Evolutionary conservation across 2,329 filamentous ascomycete genomes (phyloP).

Genomic region (Elsinoe fawcettii): DNA sequence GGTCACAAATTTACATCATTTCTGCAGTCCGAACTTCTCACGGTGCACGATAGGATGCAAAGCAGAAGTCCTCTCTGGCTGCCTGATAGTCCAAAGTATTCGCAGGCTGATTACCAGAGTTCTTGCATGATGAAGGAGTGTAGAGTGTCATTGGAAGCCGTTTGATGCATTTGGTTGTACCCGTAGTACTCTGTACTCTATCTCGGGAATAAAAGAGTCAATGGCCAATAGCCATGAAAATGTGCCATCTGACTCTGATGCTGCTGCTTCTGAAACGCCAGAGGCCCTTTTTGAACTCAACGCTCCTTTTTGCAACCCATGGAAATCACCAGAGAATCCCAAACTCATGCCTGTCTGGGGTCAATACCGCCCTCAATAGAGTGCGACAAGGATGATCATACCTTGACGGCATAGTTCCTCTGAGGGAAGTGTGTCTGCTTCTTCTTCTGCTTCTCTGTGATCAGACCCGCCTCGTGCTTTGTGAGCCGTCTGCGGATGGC

Average conservation of each 20-base stretch:
- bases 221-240: conserved; percentile 16
- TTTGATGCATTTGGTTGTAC: conserved; percentile 14
- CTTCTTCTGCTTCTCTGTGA: conserved; percentile 96
- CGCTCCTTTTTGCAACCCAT: conserved; percentile 15
- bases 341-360: conserved; percentile 7
- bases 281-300: conserved; percentile 13
- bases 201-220: conserved; percentile 12
- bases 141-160: conserved; percentile 4
- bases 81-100: too few species aligned
- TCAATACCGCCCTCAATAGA: too few species aligned
- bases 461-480: conserved; percentile 76
- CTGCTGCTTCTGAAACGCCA: conserved; percentile 17
- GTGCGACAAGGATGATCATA: too few species aligned
- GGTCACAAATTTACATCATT: too few species aligned
- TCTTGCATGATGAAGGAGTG: too few species aligned
- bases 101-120: too few species aligned
- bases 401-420: conserved; percentile 99
- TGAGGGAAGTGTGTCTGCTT: conserved; percentile 91
- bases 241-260: conserved; percentile 15
- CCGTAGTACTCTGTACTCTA: conserved; percentile 11
- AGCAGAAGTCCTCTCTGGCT: too few species aligned
- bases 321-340: conserved; percentile 12
- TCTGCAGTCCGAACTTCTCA: too few species aligned
- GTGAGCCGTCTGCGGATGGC: conserved; percentile 94
- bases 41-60: too few species aligned